phyloP scores from a whole-genome alignment of 2,329 filamentous ascomycete species.

The Aspergillus glaucus region DNA sequence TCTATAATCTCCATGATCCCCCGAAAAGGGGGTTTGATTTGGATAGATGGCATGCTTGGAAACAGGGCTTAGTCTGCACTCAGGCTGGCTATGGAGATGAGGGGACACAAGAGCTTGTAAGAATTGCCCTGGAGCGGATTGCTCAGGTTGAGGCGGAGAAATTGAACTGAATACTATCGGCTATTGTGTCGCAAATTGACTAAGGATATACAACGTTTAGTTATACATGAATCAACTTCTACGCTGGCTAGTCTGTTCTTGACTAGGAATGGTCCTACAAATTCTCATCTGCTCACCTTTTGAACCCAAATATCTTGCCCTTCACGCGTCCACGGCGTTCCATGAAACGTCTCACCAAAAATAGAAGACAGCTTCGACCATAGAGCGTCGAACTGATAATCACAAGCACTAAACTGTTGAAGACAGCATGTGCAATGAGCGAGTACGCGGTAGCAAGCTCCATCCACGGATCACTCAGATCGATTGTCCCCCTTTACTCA shows the following conservation, averaged over 20 bases:
- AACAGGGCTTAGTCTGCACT: too few relatives aligned
- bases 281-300: not conserved
- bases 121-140: too few relatives aligned
- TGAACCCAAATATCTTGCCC: constrained; percentile 26
- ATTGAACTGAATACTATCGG: too few relatives aligned
- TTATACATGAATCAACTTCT: too few relatives aligned
- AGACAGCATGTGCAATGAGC: constrained; percentile 34
- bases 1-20: too few relatives aligned
- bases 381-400: constrained; percentile 26
- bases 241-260: not conserved
- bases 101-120: too few relatives aligned
- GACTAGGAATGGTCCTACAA: not conserved
- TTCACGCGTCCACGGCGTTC: constrained; percentile 24
- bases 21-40: too few relatives aligned
- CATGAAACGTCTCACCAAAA: constrained; percentile 17
- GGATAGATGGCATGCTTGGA: too few relatives aligned
- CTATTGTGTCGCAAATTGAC: too few relatives aligned
- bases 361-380: constrained; percentile 20
- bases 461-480: constrained; percentile 46
- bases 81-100: too few relatives aligned
- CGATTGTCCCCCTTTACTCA: constrained; percentile 33
- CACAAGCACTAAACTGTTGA: constrained; percentile 20
- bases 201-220: too few relatives aligned
- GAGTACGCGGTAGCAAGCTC: constrained; percentile 49
- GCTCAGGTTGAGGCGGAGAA: too few relatives aligned